These are phyloP conservation scores for Cotoneaster glaucophyllus DNA, from an alignment of 306 rosid species.

Conservation along the genomic window DNA sequence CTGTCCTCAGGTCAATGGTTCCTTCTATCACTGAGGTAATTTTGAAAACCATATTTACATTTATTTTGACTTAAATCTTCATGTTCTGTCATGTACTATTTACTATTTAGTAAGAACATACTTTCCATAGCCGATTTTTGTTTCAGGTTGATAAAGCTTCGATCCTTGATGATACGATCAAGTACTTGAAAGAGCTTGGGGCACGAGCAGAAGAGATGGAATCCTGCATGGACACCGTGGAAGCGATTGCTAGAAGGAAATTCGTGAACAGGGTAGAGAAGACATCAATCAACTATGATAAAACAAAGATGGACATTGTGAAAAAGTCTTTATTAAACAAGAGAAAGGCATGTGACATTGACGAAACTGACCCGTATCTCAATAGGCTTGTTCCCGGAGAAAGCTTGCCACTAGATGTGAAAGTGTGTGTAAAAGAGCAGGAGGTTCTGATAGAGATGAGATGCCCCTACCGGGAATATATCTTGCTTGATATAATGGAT, in stretches of 20 bases:
- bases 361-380: conserved; percentile 31
- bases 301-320: conserved; percentile 26
- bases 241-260: conserved; percentile 42
- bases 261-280: conserved; percentile 43
- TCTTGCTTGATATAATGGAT: conserved; percentile 70
- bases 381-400: conserved; percentile 22
- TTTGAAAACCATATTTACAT: neutral
- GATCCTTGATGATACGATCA: conserved; percentile 54
- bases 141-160: conserved; percentile 55
- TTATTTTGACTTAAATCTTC: conserved; percentile 3
- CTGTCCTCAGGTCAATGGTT: conserved; percentile 48
- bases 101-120: neutral
- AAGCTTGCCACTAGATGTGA: conserved; percentile 36
- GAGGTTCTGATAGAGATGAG: conserved; percentile 67
- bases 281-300: conserved; percentile 51
- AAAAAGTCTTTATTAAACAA: conserved; percentile 44
- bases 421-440: conserved; percentile 47
- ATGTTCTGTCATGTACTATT: neutral
- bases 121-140: conserved; percentile 5
- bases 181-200: conserved; percentile 69
- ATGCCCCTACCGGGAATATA: conserved; percentile 70
- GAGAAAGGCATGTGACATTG: conserved; percentile 59
- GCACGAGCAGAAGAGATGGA: conserved; percentile 70
- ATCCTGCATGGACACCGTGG: conserved; percentile 48
- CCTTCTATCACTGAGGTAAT: conserved; percentile 60